A percentile compares a stretch with the other conserved stretches of the same genome.
These are phyloP conservation scores for Xylaria palmicola DNA, from an alignment of 495 filamentous ascomycete species.

Conservation along the genomic window DNA sequence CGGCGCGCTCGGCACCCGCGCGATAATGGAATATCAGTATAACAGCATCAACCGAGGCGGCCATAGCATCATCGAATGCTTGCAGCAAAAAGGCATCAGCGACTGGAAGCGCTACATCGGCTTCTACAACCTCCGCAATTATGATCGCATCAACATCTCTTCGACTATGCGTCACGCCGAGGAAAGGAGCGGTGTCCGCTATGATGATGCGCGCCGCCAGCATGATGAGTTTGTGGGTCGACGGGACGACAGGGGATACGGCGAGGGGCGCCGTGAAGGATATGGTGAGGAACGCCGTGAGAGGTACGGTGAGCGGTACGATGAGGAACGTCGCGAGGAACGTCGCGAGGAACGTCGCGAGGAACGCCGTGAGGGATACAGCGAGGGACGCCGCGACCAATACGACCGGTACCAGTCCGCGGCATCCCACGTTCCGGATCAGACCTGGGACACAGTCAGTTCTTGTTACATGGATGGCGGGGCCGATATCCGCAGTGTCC, in stretches of 20 bases:
- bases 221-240: conserved; percentile 25
- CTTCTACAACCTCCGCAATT: conserved; percentile 94
- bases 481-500: conserved; percentile 69
- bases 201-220: conserved; percentile 66
- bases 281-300: conserved; percentile 9
- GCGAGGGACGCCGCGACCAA: conserved; percentile 29
- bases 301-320: background rate
- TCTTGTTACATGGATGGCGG: conserved; percentile 84
- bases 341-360: no score
- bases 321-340: conserved; percentile 24
- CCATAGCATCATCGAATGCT: conserved; percentile 77
- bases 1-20: conserved; percentile 77
- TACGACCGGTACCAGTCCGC: conserved; percentile 66
- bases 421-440: conserved; percentile 51
- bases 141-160: conserved; percentile 83
- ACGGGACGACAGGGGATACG: conserved; percentile 6
- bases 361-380: conserved; percentile 9
- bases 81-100: conserved; percentile 69
- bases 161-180: conserved; percentile 63
- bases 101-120: conserved; percentile 74
- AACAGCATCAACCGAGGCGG: conserved; percentile 84
- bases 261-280: conserved; percentile 15
- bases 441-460: conserved; percentile 73
- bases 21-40: conserved; percentile 97
- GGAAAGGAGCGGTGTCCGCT: conserved; percentile 66